Percentiles rank a stretch among this genome's conserved stretches.
Conservation (phyloP, 169 alveolate genomes). For the Neospora caninum region DNA sequence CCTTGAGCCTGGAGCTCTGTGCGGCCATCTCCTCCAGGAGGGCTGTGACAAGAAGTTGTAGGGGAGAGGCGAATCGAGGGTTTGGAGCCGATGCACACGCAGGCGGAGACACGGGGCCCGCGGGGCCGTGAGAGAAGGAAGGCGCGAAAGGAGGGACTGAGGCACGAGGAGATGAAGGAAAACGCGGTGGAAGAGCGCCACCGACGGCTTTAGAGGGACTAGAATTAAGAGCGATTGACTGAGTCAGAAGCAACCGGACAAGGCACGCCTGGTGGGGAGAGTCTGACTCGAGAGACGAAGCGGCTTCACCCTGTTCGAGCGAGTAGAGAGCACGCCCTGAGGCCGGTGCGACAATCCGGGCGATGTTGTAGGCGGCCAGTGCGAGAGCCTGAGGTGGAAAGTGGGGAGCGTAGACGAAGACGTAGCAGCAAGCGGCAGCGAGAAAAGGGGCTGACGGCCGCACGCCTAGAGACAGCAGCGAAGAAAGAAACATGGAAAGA, state of each 20-base stretch:
- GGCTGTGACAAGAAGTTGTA: background rate
- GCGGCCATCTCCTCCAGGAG: background rate
- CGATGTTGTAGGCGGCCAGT: constrained; percentile 13
- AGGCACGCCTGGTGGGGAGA: background rate
- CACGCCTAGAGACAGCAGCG: constrained; percentile 9
- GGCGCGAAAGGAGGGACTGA: background rate
- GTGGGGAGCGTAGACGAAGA: background rate
- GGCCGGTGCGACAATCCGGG: background rate
- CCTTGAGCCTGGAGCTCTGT: background rate
- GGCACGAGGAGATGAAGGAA: background rate
- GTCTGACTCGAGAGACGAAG: background rate
- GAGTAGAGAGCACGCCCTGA: background rate
- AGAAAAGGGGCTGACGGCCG: background rate
- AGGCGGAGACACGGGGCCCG: background rate
- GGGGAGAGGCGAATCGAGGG: background rate
- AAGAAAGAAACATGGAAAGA: constrained; percentile 23
- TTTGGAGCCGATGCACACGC: no score
- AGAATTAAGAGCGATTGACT: background rate
- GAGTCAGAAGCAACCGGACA: background rate
- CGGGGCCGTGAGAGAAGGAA: background rate
- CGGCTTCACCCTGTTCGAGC: background rate
- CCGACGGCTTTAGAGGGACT: background rate
- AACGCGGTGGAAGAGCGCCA: no score
- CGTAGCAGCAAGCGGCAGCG: constrained; percentile 25
- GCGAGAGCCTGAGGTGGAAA: background rate